phyloP scores from a whole-genome alignment of 1,284 basidiomycete genomes.

The Coniferiporia weirii region DNA sequence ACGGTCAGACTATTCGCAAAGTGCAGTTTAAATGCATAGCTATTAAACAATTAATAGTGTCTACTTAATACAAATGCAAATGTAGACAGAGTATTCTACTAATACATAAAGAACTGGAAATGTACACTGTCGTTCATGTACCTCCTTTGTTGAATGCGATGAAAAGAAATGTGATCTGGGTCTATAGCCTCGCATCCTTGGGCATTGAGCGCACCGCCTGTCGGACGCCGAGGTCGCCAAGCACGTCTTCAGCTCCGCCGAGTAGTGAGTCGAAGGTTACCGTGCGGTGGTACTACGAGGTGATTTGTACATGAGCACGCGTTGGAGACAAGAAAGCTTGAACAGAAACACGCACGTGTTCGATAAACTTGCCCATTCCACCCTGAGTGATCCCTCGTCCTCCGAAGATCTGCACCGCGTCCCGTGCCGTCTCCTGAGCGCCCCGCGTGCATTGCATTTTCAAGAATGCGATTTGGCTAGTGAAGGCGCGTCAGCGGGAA shows the following conservation, averaged over 20 bases:
- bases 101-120: too few relatives aligned
- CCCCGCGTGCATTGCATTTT: slow-evolving; percentile 68
- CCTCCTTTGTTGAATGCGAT: too few relatives aligned
- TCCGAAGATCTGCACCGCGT: slow-evolving; percentile 79
- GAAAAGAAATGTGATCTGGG: background rate
- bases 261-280: slow-evolving; percentile 63
- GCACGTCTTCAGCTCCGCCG: slow-evolving; percentile 67
- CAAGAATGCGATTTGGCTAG: slow-evolving; percentile 70
- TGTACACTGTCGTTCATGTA: too few relatives aligned
- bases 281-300: slow-evolving; percentile 54
- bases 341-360: slow-evolving; percentile 40
- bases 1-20: too few relatives aligned
- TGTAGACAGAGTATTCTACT: too few relatives aligned
- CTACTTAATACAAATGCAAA: too few relatives aligned
- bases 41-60: too few relatives aligned
- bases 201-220: slow-evolving; percentile 65
- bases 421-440: slow-evolving; percentile 70
- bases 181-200: slow-evolving; percentile 48
- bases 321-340: slow-evolving; percentile 5
- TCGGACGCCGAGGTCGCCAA: slow-evolving; percentile 65
- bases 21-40: too few relatives aligned
- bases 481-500: background rate
- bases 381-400: slow-evolving; percentile 74
- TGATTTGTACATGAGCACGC: slow-evolving; percentile 4
- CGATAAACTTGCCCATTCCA: slow-evolving; percentile 68